These are phyloP conservation scores for Cytidiella melzeri DNA, from an alignment of 768 basidiomycete species.

Conservation along the genomic window DNA sequence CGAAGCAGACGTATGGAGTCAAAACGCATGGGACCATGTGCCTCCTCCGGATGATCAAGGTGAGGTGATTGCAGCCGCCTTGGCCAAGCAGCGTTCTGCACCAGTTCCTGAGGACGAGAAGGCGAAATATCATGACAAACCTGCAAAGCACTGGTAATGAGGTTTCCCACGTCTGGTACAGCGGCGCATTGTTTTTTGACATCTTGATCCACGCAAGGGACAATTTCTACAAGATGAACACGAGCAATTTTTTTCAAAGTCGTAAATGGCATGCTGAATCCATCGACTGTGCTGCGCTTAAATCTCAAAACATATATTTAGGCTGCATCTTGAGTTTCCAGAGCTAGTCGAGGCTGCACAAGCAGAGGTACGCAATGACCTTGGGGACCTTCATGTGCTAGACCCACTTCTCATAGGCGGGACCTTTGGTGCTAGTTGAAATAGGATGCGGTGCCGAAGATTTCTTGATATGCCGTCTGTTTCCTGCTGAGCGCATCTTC, in stretches of 20 bases:
- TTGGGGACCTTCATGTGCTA: background rate
- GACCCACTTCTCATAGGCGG: conserved; percentile 48
- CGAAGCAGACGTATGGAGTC: conserved; percentile 71
- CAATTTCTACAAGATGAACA: conserved; percentile 84
- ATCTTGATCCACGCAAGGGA: too few species aligned
- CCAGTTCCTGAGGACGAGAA: conserved; percentile 76
- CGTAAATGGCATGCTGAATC: conserved; percentile 67
- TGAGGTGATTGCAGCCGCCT: conserved; percentile 61
- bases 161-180: background rate
- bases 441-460: conserved; percentile 75
- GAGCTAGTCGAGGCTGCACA: conserved; percentile 71
- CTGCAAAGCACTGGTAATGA: conserved; percentile 64
- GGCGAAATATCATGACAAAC: conserved; percentile 63
- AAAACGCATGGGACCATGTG: conserved; percentile 92
- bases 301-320: conserved; percentile 19
- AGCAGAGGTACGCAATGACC: conserved; percentile 53
- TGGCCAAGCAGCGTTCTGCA: conserved; percentile 60
- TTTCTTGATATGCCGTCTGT: background rate
- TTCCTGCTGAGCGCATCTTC: background rate
- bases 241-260: conserved; percentile 89
- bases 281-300: background rate
- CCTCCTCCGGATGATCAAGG: conserved; percentile 77
- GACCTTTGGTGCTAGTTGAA: conserved; percentile 71
- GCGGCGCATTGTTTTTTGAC: too few species aligned
- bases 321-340: conserved; percentile 93